These are phyloP conservation scores for Scorias spongiosa DNA, from an alignment of 2,329 filamentous ascomycete genomes.

Conservation along the genomic window DNA sequence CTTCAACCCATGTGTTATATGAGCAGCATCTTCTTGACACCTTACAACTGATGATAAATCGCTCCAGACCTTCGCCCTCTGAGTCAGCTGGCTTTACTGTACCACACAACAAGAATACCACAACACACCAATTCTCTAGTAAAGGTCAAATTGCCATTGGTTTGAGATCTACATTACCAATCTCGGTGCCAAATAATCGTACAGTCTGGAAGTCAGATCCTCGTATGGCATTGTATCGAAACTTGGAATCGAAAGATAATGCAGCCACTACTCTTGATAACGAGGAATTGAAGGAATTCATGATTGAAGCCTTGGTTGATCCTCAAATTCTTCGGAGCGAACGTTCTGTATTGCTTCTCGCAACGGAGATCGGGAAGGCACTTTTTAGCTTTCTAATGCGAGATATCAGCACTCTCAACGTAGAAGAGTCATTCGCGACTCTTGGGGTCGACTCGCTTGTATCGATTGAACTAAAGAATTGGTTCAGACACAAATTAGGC, in stretches of 20 bases:
- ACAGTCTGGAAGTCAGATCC: not conserved
- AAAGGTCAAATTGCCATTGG: not conserved
- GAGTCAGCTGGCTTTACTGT: not conserved
- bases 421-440: not conserved
- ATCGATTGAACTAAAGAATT: constrained; percentile 7
- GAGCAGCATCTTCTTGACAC: not conserved
- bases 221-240: not conserved
- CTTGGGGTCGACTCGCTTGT: constrained; percentile 7
- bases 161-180: not conserved
- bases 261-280: not conserved
- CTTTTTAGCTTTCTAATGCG: not conserved
- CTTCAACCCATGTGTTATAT: not conserved
- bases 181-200: not conserved
- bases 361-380: not conserved
- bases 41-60: not conserved
- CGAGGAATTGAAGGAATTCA: not conserved
- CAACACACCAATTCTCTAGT: not conserved
- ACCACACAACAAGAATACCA: no score
- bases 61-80: not conserved
- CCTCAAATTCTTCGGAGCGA: not conserved
- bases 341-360: not conserved
- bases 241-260: not conserved
- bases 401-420: not conserved
- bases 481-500: constrained; percentile 1
- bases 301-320: not conserved